Base-by-base conservation (phyloP, 768 basidiomycete genomes). In the Pleurotus tuber-regium region DNA sequence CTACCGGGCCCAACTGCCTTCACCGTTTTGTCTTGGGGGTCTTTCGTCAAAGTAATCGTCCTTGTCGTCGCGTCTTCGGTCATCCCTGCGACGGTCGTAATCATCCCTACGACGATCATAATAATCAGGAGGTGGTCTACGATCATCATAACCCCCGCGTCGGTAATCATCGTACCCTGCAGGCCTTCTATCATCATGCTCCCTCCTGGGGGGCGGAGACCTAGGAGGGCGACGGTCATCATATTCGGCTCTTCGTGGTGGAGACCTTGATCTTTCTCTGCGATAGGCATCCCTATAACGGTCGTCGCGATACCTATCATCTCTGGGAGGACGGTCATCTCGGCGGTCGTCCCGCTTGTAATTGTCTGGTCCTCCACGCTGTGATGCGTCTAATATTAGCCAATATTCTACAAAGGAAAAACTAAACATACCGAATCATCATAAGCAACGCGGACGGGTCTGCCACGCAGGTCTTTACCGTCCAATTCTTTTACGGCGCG, bases 161-260 rank as follows among this genome's bases (percentile, higher is more conserved):
- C 89, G 84, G 70, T 83, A 77, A 81, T 89, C 86, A 82, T 91
- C 89, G 84, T 90, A 89, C 84, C 87, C 88, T 84, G 87, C 86
- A 83, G 87, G 81, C 79, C 86, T 86, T 80, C 78, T 83, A 72
- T 90, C 87, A 76, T 90, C 87, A 71, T 74, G 74, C 63, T 90
- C 87, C 79, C 89, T 87, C 79, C 76, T 79, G 54, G 83, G 78
- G 59, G 87, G 84, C 66, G 89, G 84, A 74, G 87, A 89, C 80
- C 88, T 86, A 76, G 84, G 73, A 63, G 60, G 62, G 58, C 85
- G 86, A 77, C 87, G 84, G 70, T 87, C 87, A 61, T 88, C 89
- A 53, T 79, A 70, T 56, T 83, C 84, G 54, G 81, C 75, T 56
- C 84, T 82, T 59, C 89, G 86, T 64, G 79, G 89, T 47, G 43